Conservation (phyloP, 768 basidiomycete genomes). For the Xerocomus spinulosus region DNA sequence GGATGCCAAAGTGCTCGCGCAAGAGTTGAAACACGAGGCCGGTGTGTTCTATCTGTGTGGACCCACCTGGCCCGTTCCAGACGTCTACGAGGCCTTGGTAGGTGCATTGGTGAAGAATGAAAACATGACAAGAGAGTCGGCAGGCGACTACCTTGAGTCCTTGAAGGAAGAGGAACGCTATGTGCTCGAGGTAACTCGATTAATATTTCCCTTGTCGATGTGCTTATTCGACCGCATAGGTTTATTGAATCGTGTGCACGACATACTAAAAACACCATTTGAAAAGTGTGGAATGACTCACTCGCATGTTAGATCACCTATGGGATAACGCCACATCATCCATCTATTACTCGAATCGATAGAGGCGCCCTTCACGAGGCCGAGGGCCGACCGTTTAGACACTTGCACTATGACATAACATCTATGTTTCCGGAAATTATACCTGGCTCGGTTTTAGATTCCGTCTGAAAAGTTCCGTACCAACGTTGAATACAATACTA, state of each 20-base stretch:
- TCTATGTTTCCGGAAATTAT: not conserved
- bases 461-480: no score
- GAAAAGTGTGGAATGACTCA: not conserved
- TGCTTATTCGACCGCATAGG: constrained; percentile 13
- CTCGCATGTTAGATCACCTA: not conserved
- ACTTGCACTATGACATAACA: not conserved
- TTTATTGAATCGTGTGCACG: constrained; percentile 19
- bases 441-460: no score
- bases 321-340: not conserved
- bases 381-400: not conserved
- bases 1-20: constrained; percentile 72
- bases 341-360: no score
- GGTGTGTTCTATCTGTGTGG: constrained; percentile 97
- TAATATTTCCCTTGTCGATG: not conserved
- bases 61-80: constrained; percentile 99
- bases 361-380: not conserved
- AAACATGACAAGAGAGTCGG: constrained; percentile 56
- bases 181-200: constrained; percentile 70
- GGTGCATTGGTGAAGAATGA: constrained; percentile 72
- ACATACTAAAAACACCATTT: not conserved
- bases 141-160: constrained; percentile 79
- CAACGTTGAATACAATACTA: constrained; percentile 3
- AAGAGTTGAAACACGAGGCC: constrained; percentile 64
- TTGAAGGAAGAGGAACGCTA: constrained; percentile 97
- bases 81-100: constrained; percentile 91